Base-by-base conservation (phyloP, 106 monocot species). In the Ottelia alismoides region DNA sequence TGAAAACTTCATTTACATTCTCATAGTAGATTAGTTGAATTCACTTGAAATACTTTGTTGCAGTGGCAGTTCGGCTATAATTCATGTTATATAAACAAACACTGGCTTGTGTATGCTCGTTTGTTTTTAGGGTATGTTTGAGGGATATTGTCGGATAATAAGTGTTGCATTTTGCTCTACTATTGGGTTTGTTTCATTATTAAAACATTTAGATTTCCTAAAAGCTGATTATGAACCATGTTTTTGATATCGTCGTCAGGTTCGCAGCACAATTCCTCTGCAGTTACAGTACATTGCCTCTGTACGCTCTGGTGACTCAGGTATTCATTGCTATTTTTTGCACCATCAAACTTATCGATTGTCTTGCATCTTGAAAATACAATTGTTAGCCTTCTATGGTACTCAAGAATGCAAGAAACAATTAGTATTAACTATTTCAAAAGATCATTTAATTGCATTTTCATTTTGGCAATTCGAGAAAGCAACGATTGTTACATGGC, bases 281-380 rank as follows among this genome's bases (percentile, higher is more conserved):
- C 65, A 96, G 96, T 72, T 96, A 96, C 58, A 96, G 96, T 51
- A 96, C 96, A 19, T 58, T 96, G 69, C 89, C 96, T 3, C 69
- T 96, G 32, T 96, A 96, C 77, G 96, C 89, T 18, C 54, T 96
- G 49, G 96, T 85, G 45, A 96, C 96, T 12, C 89, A 96, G 94
- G 93, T 94, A 72, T 23, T 30, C 40, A 6, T 43, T 7, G 40
- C 6, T 7, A 16, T 43, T 43, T 7, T 43, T 6, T 43, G 16
- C 6, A 43, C 16, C 10, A 6, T 43, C 16, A 16, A 43, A 43
- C 16, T 43, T 7, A 43, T 43, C 16, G 40, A 43, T 43, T 43
- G 40, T 43, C 16, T 6, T 7, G 6, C 16, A 43, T 43, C 40
- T 16, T 43, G 40, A 43, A 43, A 43, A 7, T 6, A 43, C 40